These are phyloP conservation scores for Paulownia fortunei DNA, from an alignment of 257 asterid species.

Conservation along the genomic window DNA sequence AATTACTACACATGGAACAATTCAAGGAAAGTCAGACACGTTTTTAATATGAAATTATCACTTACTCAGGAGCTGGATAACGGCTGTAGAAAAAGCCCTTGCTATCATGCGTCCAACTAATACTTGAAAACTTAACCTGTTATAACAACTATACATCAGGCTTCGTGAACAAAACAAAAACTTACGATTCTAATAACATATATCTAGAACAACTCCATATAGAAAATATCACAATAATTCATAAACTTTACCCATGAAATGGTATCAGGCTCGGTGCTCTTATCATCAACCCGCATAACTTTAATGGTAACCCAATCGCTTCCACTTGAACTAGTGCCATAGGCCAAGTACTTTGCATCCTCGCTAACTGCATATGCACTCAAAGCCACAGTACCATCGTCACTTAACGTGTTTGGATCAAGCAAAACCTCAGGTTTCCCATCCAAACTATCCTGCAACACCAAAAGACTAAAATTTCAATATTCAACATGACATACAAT, in stretches of 20 bases:
- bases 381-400: conserved; percentile 88
- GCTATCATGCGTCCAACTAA: conserved; percentile 89
- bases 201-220: neutral
- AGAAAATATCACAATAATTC: neutral
- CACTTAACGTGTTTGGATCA: conserved; percentile 86
- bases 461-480: conserved; percentile 20
- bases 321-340: conserved; percentile 88
- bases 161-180: neutral
- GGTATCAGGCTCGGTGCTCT: conserved; percentile 61
- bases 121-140: conserved; percentile 82
- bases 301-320: conserved; percentile 95
- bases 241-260: conserved; percentile 74
- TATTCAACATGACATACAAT: neutral
- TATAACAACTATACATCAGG: conserved; percentile 18
- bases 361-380: conserved; percentile 63
- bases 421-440: conserved; percentile 80
- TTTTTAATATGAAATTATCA: neutral
- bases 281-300: conserved; percentile 75
- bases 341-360: conserved; percentile 85
- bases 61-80: conserved; percentile 88
- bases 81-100: conserved; percentile 96
- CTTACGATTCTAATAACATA: neutral
- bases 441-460: conserved; percentile 74
- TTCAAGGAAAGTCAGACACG: conserved; percentile 9
- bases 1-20: conserved; percentile 3